These are phyloP conservation scores for Basidiobolus meristosporus DNA, from an alignment of 371 early-diverging fungal species.

Conservation along the genomic window DNA sequence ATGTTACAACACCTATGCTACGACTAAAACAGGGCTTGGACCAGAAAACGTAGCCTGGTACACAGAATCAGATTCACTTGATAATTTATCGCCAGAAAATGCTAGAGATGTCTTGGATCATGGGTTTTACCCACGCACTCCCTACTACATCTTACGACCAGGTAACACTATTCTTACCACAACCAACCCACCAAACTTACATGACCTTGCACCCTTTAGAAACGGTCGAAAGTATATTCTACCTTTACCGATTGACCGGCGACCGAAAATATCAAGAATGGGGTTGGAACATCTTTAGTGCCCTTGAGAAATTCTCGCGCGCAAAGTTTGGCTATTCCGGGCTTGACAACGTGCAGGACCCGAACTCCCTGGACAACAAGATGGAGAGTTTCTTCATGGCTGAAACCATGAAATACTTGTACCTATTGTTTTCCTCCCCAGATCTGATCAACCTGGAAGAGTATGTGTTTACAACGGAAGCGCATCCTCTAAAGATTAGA, in stretches of 20 bases:
- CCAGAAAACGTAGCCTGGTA: conserved; percentile 28
- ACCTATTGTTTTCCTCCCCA: conserved; percentile 76
- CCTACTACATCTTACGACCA: too few relatives aligned
- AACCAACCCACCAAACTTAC: not conserved
- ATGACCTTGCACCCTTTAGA: conserved; percentile 14
- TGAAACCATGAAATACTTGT: conserved; percentile 90
- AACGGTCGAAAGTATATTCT: conserved; percentile 57
- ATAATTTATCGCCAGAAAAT: too few relatives aligned
- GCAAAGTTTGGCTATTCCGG: conserved; percentile 1
- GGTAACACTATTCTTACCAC: too few relatives aligned
- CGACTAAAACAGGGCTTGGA: conserved; percentile 24
- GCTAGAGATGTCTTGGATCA: too few relatives aligned
- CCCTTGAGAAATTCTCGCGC: not conserved
- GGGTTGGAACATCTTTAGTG: conserved; percentile 22
- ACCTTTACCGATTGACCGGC: conserved; percentile 49
- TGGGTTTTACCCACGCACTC: too few relatives aligned
- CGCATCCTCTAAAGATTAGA: conserved; percentile 65
- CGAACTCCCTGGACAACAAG: too few relatives aligned
- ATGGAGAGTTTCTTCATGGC: conserved; percentile 59
- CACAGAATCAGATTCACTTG: too few relatives aligned
- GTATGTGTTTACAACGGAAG: conserved; percentile 78
- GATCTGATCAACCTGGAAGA: conserved; percentile 54
- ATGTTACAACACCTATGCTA: too few relatives aligned
- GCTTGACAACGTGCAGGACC: too few relatives aligned
- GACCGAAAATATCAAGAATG: conserved; percentile 51